Percentiles rank a stretch among this genome's conserved stretches.
These are phyloP conservation scores for Calonectria pseudoreteaudii DNA, from an alignment of 2,329 filamentous ascomycete species.

Conservation along the genomic window DNA sequence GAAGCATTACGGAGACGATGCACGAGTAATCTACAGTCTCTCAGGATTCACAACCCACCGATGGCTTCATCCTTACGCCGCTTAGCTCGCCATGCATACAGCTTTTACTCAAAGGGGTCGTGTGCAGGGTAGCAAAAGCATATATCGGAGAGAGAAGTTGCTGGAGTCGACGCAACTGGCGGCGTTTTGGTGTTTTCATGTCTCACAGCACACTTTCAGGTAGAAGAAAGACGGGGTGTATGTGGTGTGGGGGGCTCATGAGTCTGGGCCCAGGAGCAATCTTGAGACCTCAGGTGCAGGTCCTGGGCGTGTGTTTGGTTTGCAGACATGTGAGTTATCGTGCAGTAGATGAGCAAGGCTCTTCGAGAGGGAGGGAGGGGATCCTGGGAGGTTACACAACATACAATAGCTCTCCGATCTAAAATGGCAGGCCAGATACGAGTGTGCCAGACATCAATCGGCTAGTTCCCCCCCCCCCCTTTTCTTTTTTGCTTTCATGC, in stretches of 20 bases:
- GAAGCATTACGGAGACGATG: not conserved
- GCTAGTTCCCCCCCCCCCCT: too few relatives aligned
- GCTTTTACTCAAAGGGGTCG: constrained; percentile 31
- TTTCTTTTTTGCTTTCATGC: not conserved
- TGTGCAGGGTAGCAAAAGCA: constrained; percentile 35
- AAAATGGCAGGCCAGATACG: not conserved
- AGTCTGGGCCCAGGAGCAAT: not conserved
- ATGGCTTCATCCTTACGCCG: constrained; percentile 19
- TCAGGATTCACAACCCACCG: constrained; percentile 15
- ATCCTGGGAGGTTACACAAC: not conserved
- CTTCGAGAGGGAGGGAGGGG: not conserved
- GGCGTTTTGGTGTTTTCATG: not conserved
- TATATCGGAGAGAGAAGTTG: constrained; percentile 28
- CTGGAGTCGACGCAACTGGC: constrained; percentile 8
- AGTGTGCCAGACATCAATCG: not conserved
- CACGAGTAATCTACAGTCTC: constrained; percentile 20
- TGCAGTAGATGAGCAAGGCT: not conserved
- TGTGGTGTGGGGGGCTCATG: not conserved
- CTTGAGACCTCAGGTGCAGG: not conserved
- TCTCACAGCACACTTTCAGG: constrained; percentile 12
- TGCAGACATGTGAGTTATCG: not conserved
- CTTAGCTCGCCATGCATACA: constrained; percentile 9
- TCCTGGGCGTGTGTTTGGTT: not conserved
- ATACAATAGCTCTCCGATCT: not conserved
- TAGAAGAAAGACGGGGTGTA: not conserved